These are phyloP conservation scores for Picocystis sp. DNA, from an alignment of 163 green algal genomes.

Conservation along the genomic window DNA sequence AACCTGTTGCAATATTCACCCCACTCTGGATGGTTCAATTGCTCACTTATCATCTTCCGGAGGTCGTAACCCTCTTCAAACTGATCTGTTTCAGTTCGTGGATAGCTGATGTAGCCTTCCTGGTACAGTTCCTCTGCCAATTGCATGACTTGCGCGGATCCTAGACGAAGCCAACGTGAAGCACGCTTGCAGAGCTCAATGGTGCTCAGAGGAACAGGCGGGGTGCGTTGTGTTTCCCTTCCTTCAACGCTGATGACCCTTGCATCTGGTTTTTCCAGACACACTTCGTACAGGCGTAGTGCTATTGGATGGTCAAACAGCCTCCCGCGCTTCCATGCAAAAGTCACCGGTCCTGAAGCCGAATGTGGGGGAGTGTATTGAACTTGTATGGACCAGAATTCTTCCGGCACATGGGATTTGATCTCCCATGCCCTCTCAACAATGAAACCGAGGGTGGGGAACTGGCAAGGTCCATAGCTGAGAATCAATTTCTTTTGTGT, in stretches of 20 bases:
- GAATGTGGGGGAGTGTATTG: background rate
- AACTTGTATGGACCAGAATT: constrained; percentile 74
- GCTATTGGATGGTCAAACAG: constrained; percentile 73
- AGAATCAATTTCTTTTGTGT: constrained; percentile 35
- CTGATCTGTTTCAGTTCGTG: constrained; percentile 73
- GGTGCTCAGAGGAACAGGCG: constrained; percentile 74
- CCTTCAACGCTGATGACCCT: constrained; percentile 39
- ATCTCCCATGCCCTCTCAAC: constrained; percentile 91
- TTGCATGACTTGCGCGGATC: constrained; percentile 59
- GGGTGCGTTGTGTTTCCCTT: constrained; percentile 28
- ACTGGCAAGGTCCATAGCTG: constrained; percentile 91
- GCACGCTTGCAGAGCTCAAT: constrained; percentile 89
- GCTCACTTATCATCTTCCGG: background rate
- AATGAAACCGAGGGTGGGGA: constrained; percentile 91
- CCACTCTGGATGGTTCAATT: constrained; percentile 2
- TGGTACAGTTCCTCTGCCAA: constrained; percentile 97
- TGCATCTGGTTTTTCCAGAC: constrained; percentile 24
- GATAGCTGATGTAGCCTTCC: constrained; percentile 85
- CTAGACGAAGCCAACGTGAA: constrained; percentile 18
- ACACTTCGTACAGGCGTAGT: constrained; percentile 32
- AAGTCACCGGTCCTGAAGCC: constrained; percentile 6
- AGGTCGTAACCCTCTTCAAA: constrained; percentile 24
- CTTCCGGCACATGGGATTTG: constrained; percentile 67
- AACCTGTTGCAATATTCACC: constrained; percentile 27
- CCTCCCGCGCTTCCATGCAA: constrained; percentile 51